Evolutionary conservation across 2,329 filamentous ascomycete species (phyloP), one percentile per base, ranked within the genome.

Genomic region (Penicillium sp.): DNA sequence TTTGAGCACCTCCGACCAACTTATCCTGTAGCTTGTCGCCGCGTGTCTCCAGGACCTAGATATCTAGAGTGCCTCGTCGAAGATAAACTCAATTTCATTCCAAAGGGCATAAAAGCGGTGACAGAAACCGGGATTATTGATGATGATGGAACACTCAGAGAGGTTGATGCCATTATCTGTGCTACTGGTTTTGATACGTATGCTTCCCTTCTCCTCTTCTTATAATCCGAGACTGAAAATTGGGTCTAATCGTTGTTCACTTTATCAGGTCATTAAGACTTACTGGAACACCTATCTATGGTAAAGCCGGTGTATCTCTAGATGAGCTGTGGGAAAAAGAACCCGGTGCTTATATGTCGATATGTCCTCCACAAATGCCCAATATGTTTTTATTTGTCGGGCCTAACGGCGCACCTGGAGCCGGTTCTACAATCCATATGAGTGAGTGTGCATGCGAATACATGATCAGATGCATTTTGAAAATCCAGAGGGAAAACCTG

Each of bases 31-130:
- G 55, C 49, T 30, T 57, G 55, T 49, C 55, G 55, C 18, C 55
- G 55, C 9, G 26, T 50, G 6, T 50, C 53, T 3, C 77, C 76
- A 0, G 77, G 75, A 0, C 71, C 73, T 0, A 75, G 75, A 1
- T 79, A 79, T 56, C 68, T 89, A 2, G 85, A 88, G 65, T 83
- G 84, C 0, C 72, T 88, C 20, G 77, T 78, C 0, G 75, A 82
- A 56, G 78, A 81, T 5, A 86, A 88, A 56, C 83, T 86, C 1
- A 76, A 80, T 3, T 80, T 83, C 58, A 81, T 86, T 63, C 76
- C 74, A 14, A 79, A 76, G 0, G 74, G 71, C 0, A 88, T 88
- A 62, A 74, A 74, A 21, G 74, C 63, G 20, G 62, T 80, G 40
- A 69, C 68, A 0, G 60, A 63, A 1, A 66, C 68, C 9, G 75